Conservation (phyloP, 2,329 filamentous ascomycete genomes). For the Cordyceps tenuipes region DNA sequence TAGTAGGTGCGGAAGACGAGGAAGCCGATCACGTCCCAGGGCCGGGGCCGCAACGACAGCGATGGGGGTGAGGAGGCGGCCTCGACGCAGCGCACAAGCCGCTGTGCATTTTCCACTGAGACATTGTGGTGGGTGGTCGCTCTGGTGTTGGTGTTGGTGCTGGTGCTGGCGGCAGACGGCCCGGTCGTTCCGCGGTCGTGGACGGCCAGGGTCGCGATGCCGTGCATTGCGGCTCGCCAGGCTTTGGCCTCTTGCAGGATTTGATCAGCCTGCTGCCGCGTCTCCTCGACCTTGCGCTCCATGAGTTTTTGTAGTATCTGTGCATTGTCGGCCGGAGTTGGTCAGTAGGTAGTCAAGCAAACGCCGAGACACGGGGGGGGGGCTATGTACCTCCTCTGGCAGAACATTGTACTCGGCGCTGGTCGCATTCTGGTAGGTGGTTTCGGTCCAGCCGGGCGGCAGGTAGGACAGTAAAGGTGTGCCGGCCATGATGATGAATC, state of each 20-base stretch:
- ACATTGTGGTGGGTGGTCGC: neutral
- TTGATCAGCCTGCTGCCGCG: neutral
- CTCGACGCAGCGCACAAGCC: neutral
- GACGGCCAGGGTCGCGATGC: neutral
- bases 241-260: neutral
- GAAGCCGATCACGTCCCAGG: neutral
- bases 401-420: conserved; percentile 5
- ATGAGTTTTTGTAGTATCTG: neutral
- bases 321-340: neutral
- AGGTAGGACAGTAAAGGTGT: neutral
- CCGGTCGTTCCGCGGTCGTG: neutral
- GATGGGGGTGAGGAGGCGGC: neutral
- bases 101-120: neutral
- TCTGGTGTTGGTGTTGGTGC: neutral
- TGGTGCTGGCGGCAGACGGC: neutral
- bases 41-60: no score
- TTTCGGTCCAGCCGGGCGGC: neutral
- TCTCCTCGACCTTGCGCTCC: neutral
- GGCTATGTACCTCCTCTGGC: neutral
- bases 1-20: conserved; percentile 2
- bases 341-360: neutral
- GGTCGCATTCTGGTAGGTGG: neutral
- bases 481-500: neutral
- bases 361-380: no score
- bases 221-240: neutral